Percentiles rank a stretch among this genome's conserved stretches.
Evolutionary conservation across 768 basidiomycete genomes (phyloP).

Genomic region (Rhizopogon vulgaris): DNA sequence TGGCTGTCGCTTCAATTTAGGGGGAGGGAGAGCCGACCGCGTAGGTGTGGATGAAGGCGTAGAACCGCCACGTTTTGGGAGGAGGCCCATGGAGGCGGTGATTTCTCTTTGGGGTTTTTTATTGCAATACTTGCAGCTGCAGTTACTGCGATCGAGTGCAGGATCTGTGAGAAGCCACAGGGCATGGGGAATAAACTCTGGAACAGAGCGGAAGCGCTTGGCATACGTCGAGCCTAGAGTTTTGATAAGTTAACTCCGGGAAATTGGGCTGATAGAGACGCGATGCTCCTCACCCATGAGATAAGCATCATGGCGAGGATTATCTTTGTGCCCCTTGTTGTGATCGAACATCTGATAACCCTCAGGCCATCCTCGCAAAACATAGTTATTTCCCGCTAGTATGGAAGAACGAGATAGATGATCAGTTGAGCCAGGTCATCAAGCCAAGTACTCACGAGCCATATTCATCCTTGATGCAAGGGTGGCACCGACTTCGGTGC

Average conservation of each 20-base stretch:
- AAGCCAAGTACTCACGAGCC: constrained; percentile 36
- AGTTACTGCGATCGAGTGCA: constrained; percentile 40
- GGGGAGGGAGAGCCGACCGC: constrained; percentile 12
- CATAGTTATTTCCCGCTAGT: constrained; percentile 48
- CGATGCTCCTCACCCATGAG: constrained; percentile 51
- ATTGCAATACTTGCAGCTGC: constrained; percentile 74
- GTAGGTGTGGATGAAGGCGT: constrained; percentile 17
- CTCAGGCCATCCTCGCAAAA: constrained; percentile 58
- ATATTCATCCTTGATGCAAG: constrained; percentile 40
- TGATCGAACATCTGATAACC: constrained; percentile 74
- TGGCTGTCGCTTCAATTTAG: constrained; percentile 10
- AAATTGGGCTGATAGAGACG: background rate
- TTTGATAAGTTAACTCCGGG: background rate
- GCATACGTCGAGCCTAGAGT: constrained; percentile 34
- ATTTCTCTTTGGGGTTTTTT: constrained; percentile 67
- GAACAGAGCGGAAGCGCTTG: constrained; percentile 68
- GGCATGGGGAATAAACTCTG: constrained; percentile 82
- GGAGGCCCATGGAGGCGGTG: constrained; percentile 51
- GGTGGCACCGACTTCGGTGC: constrained; percentile 33
- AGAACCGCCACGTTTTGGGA: constrained; percentile 22
- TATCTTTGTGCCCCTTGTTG: constrained; percentile 50
- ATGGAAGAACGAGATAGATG: background rate
- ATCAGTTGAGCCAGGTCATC: background rate
- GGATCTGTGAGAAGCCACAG: constrained; percentile 66
- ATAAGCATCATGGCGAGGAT: constrained; percentile 71